Conservation (phyloP, 148 eudicot species). For the Amaranthus palmeri region DNA sequence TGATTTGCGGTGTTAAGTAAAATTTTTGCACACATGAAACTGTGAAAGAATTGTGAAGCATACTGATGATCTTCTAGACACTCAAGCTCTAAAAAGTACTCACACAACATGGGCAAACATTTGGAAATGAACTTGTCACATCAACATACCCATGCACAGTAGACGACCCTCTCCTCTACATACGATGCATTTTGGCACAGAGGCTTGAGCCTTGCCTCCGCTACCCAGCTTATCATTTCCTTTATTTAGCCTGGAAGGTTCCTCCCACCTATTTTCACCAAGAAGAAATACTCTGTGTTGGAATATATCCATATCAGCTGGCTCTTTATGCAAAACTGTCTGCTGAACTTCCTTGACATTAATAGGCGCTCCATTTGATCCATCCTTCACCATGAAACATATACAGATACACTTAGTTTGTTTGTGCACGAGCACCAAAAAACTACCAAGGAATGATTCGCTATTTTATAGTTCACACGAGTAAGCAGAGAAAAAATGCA, state of each 20-base stretch:
- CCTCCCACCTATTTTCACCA: slow-evolving; percentile 98
- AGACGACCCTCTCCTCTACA: slow-evolving; percentile 88
- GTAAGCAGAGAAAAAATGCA: neutral
- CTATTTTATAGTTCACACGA: neutral
- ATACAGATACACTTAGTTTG: neutral
- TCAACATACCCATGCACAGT: slow-evolving; percentile 65
- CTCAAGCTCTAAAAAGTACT: neutral
- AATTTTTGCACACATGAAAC: neutral
- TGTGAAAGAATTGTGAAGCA: neutral
- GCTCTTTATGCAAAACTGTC: slow-evolving; percentile 36
- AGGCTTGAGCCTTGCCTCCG: slow-evolving; percentile 24
- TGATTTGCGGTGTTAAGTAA: neutral
- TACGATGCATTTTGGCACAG: slow-evolving; percentile 45
- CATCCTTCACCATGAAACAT: slow-evolving; percentile 26
- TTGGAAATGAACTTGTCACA: neutral
- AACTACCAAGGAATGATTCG: neutral
- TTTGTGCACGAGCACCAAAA: neutral
- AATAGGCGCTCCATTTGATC: slow-evolving; percentile 54
- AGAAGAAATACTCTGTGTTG: slow-evolving; percentile 70
- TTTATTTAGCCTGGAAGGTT: slow-evolving; percentile 65
- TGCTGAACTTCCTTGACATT: slow-evolving; percentile 43
- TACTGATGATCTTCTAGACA: neutral
- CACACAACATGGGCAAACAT: neutral
- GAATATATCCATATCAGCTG: slow-evolving; percentile 28
- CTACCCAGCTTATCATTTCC: slow-evolving; percentile 29